Base-by-base conservation (phyloP, 164 flowering plant species). In the Nymphaea thermarum region DNA sequence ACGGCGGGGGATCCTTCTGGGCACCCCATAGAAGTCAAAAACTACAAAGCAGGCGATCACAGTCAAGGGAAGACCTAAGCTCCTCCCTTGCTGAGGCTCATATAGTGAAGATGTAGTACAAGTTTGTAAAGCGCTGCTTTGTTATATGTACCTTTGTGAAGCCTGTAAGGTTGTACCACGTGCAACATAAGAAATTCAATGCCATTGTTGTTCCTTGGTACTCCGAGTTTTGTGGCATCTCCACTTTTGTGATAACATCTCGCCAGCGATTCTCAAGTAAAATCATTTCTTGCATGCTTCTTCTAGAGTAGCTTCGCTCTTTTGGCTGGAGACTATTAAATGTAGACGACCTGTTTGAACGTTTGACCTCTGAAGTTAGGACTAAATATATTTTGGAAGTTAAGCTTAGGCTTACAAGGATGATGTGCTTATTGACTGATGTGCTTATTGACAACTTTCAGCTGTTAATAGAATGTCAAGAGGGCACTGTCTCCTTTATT, bases 11-110 rank as follows among this genome's bases (percentile, higher is more conserved):
- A 66, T 83, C 93, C 44, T 83, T 82, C 72, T 86, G 96, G 93
- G 61, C 88, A 42, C 96, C 97, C 45, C 85, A 84, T 75, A 81
- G 98, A 79, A 62, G 96, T 77, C 93, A 91, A 80, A 90, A 80
- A 69, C 96, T 95, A 53, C 98, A 92, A 71, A 95, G 99, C 79
- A 75, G 99, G 77, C 82, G 99, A 77, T 95, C 99, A 69, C 98
- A 92, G 68, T 95, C 99, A 42, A 84, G 98, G 68, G 99, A 95
- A 79, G 99, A 95, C 76, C 96, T 95, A 42, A 82, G 62, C 71
- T 86, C 94, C 60, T 87, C 97, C 5, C 18, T 88, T 36, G 81
- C 90, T 51, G 98, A 91, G 69, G 72, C 86, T 45, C 96, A 90
- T 79, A 63, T 79, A 73, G 81, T 73, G 69, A 87, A 87, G 75